phyloP scores from a whole-genome alignment of 2,329 filamentous ascomycete genomes.

The Sphaerulina musiva region DNA sequence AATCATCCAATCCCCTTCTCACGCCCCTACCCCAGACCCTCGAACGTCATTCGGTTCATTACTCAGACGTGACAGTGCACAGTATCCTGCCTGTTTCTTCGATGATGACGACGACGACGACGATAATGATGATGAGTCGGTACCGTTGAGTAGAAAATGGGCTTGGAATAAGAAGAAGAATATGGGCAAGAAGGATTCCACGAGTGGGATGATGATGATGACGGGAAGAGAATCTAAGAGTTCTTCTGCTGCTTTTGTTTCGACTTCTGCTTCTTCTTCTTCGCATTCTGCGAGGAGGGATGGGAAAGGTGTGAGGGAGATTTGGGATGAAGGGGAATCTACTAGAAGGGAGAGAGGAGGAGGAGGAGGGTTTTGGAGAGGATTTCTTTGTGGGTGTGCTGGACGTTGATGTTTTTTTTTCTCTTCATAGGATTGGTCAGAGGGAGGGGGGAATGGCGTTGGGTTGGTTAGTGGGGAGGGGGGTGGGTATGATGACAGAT shows the following conservation, averaged over 20 bases:
- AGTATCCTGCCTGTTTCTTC: constrained; percentile 31
- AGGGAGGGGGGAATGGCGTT: too few relatives aligned
- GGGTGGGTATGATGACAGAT: too few relatives aligned
- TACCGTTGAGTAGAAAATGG: constrained; percentile 23
- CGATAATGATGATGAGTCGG: constrained; percentile 16
- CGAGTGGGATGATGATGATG: neutral
- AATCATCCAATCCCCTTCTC: constrained; percentile 21
- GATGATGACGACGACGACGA: constrained; percentile 29
- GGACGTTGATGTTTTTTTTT: constrained; percentile 4
- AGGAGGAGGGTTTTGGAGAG: constrained; percentile 1
- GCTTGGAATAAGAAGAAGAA: constrained; percentile 14
- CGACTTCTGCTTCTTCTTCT: too few relatives aligned
- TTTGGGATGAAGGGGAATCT: neutral
- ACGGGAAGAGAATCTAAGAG: neutral
- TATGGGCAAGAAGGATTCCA: neutral
- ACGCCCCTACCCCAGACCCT: constrained; percentile 16
- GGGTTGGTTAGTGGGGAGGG: too few relatives aligned
- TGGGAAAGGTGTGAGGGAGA: constrained; percentile 1
- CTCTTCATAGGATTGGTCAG: too few relatives aligned
- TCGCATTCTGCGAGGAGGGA: too few relatives aligned
- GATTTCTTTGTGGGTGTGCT: constrained; percentile 17
- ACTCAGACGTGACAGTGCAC: constrained; percentile 16
- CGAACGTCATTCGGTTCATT: constrained; percentile 26
- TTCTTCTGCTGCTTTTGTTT: neutral
- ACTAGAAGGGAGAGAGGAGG: neutral